Percentiles rank a stretch among this genome's conserved stretches.
Conservation (phyloP, 306 rosid species). For the Begonia fuchsioides region DNA sequence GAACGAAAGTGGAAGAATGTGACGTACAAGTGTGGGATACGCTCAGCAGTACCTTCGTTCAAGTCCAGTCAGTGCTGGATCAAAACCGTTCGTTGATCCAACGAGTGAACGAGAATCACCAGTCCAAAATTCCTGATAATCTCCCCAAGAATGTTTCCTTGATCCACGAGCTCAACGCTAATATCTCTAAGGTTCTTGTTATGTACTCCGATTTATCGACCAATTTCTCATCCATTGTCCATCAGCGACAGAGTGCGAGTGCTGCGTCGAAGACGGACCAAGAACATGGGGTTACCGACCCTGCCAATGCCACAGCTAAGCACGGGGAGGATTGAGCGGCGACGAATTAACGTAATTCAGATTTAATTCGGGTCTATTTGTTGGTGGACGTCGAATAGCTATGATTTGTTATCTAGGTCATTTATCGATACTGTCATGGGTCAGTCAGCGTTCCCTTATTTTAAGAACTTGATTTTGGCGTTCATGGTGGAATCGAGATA, state of each 20-base stretch:
- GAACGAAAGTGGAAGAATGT: slow-evolving; percentile 13
- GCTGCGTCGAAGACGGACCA: neutral
- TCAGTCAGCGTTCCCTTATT: slow-evolving; percentile 7
- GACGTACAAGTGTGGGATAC: slow-evolving; percentile 35
- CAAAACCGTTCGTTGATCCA: slow-evolving; percentile 56
- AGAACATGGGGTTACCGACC: neutral
- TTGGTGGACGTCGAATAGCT: slow-evolving; percentile 2
- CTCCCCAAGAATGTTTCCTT: slow-evolving; percentile 64
- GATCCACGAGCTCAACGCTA: slow-evolving; percentile 62
- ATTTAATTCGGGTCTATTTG: slow-evolving; percentile 12
- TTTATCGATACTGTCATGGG: slow-evolving; percentile 9
- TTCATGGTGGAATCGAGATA: neutral
- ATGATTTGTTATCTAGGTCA: neutral
- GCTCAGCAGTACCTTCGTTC: slow-evolving; percentile 42
- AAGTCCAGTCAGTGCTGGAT: slow-evolving; percentile 73
- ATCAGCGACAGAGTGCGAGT: slow-evolving; percentile 4
- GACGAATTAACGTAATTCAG: slow-evolving; percentile 24
- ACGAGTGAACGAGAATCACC: slow-evolving; percentile 81
- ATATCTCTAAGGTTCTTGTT: slow-evolving; percentile 51
- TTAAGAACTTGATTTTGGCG: neutral
- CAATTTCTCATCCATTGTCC: slow-evolving; percentile 36
- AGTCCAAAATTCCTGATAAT: slow-evolving; percentile 44
- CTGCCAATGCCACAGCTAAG: slow-evolving; percentile 1
- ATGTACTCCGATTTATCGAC: slow-evolving; percentile 60
- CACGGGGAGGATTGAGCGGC: slow-evolving; percentile 5